phyloP scores from a whole-genome alignment of 2,329 filamentous ascomycete genomes.

The Cladorrhinum sp. region DNA sequence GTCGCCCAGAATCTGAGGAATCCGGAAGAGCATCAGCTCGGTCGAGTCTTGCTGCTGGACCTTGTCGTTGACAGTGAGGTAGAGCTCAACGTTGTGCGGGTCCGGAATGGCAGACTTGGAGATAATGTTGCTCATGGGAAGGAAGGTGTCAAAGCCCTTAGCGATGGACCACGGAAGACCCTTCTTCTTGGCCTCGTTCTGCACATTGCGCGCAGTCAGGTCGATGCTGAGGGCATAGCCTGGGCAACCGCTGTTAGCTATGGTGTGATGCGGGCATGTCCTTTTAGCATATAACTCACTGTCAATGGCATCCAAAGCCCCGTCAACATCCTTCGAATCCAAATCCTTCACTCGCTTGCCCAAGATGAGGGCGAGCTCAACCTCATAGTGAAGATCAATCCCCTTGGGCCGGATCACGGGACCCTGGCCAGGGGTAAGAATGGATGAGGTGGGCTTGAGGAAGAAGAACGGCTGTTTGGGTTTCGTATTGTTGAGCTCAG shows the following conservation, averaged over 20 bases:
- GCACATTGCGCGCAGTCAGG: slow-evolving; percentile 93
- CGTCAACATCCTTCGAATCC: slow-evolving; percentile 67
- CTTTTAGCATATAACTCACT: slow-evolving; percentile 47
- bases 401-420: slow-evolving; percentile 80
- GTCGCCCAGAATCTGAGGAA: slow-evolving; percentile 82
- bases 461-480: slow-evolving; percentile 99
- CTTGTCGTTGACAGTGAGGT: slow-evolving; percentile 77
- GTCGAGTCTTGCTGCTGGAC: slow-evolving; percentile 82
- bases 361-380: slow-evolving; percentile 88
- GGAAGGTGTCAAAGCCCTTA: slow-evolving; percentile 97
- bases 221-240: slow-evolving; percentile 91
- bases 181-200: slow-evolving; percentile 96
- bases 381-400: slow-evolving; percentile 87
- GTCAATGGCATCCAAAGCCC: slow-evolving; percentile 78
- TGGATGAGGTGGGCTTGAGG: slow-evolving; percentile 86
- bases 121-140: slow-evolving; percentile 81
- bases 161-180: slow-evolving; percentile 93
- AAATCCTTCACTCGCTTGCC: slow-evolving; percentile 77
- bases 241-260: slow-evolving; percentile 33
- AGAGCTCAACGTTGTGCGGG: slow-evolving; percentile 85
- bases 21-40: slow-evolving; percentile 89
- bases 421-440: slow-evolving; percentile 74
- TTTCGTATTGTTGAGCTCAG: slow-evolving; percentile 80
- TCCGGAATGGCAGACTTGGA: slow-evolving; percentile 76
- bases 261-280: not conserved